Percentiles rank a stretch among this genome's conserved stretches.
These are phyloP conservation scores for Fraxinus dipetala DNA, from an alignment of 305 asterid genomes.

Conservation along the genomic window DNA sequence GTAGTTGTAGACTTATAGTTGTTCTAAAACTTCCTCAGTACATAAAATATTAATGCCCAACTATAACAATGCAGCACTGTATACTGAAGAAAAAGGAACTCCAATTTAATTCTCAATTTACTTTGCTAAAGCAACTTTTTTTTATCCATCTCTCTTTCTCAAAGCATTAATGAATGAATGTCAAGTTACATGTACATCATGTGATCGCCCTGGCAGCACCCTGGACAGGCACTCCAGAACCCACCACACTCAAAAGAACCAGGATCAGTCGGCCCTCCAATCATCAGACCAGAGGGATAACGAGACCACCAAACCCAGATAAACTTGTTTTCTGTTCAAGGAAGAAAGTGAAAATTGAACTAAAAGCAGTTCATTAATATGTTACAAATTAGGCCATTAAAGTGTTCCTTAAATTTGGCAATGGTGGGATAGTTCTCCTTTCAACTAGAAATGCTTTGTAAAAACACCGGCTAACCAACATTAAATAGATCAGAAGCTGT, in stretches of 20 bases:
- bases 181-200: background rate
- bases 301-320: background rate
- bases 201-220: background rate
- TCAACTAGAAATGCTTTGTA: background rate
- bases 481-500: background rate
- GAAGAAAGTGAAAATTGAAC: background rate
- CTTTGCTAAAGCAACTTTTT: background rate
- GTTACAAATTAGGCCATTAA: background rate
- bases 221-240: background rate
- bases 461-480: background rate
- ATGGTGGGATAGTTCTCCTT: background rate
- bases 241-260: background rate
- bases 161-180: background rate
- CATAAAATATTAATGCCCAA: background rate
- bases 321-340: background rate
- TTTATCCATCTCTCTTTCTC: background rate
- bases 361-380: background rate
- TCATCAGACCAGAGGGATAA: background rate
- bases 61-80: background rate
- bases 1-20: background rate
- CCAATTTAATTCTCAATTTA: background rate
- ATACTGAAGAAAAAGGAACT: background rate
- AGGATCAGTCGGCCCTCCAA: background rate
- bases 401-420: background rate
- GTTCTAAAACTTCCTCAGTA: background rate